Evolutionary conservation across 345 rosid genomes (phyloP), one percentile per base, ranked within the genome.

Genomic region (Aquilaria yunnanensis): DNA sequence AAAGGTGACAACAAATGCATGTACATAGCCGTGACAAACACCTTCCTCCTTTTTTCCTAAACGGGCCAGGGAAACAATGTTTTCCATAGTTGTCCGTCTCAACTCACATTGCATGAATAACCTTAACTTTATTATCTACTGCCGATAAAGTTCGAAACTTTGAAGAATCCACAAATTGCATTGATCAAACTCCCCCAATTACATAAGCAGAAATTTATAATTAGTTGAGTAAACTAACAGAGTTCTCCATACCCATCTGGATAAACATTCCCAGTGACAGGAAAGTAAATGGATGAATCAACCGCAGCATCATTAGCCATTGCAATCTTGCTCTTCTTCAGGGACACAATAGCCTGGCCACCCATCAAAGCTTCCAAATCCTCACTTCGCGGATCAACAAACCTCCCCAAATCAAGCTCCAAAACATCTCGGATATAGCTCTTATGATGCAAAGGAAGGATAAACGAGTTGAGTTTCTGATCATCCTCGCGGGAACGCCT

Each of bases 371-470:
- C 80, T 47, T 60, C 75, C 53, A 77, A 48, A 32, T 57, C 66
- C 68, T 64, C 78, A 54, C 53, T 74, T 2, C 74, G 64, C 45
- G 55, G 56, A 49, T 69, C 80, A 52, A 88, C 78, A 68, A 72
- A 75, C 68, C 85, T 78, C 43, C 78, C 78, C 51, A 85, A 32
- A 71, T 73, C 80, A 51, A 73, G 68, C 68, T 83, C 80, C 54
- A 76, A 66, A 54, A 68, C 34, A 59, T 61, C 76, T 29, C 75
- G 75, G 61, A 57, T 61, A 1, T 85, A 77, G 61, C 63, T 59
- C 69, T 93, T 89, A 41, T 81, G 90, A 80, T 79, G 79, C 66
- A 93, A 70, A 5, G 97, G 96, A 66, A 89, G 77, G 61, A 89
- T 55, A 68, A 89, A 87, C 64, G 97, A 70, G 62, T 65, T 62